Evolutionary conservation across 2,329 filamentous ascomycete genomes (phyloP).

Genomic region (Seiridium unicorne): DNA sequence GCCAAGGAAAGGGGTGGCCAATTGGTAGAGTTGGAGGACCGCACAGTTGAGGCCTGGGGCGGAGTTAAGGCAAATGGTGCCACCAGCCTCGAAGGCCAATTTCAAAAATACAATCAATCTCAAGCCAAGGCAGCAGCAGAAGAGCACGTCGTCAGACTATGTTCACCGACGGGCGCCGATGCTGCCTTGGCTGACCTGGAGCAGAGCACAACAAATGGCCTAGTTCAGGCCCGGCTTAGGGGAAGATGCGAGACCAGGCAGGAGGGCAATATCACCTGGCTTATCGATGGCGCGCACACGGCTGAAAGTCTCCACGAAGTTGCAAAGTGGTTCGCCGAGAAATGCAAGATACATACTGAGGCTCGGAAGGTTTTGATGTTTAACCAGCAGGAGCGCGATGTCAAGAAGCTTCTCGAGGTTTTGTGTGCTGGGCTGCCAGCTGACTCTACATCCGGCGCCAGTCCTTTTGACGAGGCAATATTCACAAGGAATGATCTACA

Average conservation of each 20-base stretch:
- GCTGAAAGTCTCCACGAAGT: slow-evolving; percentile 77
- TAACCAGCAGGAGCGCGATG: slow-evolving; percentile 71
- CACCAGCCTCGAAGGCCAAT: slow-evolving; percentile 44
- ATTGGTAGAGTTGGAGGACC: slow-evolving; percentile 41
- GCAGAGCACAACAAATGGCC: slow-evolving; percentile 44
- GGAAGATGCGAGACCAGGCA: slow-evolving; percentile 73
- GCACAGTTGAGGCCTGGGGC: slow-evolving; percentile 37
- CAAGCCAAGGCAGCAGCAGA: slow-evolving; percentile 55
- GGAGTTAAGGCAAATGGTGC: slow-evolving; percentile 28
- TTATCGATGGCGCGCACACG: slow-evolving; percentile 86
- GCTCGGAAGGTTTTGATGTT: slow-evolving; percentile 67
- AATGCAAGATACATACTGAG: slow-evolving; percentile 21
- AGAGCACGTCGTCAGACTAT: slow-evolving; percentile 46
- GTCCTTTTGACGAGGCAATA: slow-evolving; percentile 56
- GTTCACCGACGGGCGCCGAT: slow-evolving; percentile 18
- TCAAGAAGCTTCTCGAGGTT: slow-evolving; percentile 29
- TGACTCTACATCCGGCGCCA: not conserved
- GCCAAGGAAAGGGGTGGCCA: slow-evolving; percentile 53
- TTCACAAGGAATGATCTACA: slow-evolving; percentile 72
- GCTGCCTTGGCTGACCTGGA: not conserved
- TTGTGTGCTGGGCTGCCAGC: slow-evolving; percentile 14
- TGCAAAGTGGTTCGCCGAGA: slow-evolving; percentile 70
- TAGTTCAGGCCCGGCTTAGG: slow-evolving; percentile 66
- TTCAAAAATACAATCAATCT: slow-evolving; percentile 59
- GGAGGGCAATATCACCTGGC: slow-evolving; percentile 62